Conservation (phyloP, 345 rosid species). For the Iberis pinnata region DNA sequence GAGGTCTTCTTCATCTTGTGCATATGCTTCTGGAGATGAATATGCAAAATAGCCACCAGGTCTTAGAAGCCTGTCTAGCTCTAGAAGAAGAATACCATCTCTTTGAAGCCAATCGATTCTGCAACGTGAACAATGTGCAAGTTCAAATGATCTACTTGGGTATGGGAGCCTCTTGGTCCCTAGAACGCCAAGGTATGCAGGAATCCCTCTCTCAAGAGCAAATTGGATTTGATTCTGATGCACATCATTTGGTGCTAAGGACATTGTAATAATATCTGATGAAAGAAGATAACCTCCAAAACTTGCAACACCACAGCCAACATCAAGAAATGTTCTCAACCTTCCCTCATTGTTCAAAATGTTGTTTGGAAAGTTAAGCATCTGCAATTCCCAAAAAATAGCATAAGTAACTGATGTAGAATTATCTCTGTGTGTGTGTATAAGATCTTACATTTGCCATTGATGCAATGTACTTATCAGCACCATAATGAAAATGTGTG, state of each 20-base stretch:
- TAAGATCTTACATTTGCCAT: conserved; percentile 70
- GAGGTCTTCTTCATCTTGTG: conserved; percentile 95
- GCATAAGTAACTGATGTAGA: background rate
- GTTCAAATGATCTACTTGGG: conserved; percentile 97
- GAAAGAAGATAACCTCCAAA: conserved; percentile 93
- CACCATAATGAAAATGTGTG: conserved; percentile 98
- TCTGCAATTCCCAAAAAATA: conserved; percentile 36
- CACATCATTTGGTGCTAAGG: conserved; percentile 98
- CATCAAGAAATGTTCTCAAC: conserved; percentile 88
- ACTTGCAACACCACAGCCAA: conserved; percentile 98
- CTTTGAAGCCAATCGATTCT: conserved; percentile 99
- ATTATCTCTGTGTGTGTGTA: background rate
- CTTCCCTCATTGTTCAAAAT: conserved; percentile 69
- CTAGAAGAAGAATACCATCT: conserved; percentile 94
- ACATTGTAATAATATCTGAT: conserved; percentile 81
- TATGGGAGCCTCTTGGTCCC: conserved; percentile 97
- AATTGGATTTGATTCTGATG: conserved; percentile 99
- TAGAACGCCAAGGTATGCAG: conserved; percentile 90
- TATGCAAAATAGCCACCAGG: conserved; percentile 98
- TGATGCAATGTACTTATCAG: conserved; percentile 89
- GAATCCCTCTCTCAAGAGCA: conserved; percentile 97
- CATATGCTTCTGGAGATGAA: conserved; percentile 99
- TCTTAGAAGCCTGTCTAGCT: conserved; percentile 87
- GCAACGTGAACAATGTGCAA: conserved; percentile 97
- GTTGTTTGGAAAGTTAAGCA: conserved; percentile 76